A percentile compares a stretch with the other conserved stretches of the same genome.
Evolutionary conservation across 148 eudicot species (phyloP).

Genomic region (Dysphania ambrosioides): DNA sequence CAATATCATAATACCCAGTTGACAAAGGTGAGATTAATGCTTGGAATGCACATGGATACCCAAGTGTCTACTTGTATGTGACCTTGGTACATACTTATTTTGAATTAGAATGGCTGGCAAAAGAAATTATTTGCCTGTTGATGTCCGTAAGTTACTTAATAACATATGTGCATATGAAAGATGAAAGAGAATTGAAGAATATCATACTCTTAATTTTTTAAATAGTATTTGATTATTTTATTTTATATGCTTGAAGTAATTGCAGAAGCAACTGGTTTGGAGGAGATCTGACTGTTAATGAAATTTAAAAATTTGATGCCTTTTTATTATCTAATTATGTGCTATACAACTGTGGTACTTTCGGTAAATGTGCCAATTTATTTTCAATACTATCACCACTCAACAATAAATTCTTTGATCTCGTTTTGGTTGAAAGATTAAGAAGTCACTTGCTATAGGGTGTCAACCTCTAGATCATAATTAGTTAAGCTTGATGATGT

Average conservation of each 20-base stretch:
- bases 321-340: background rate
- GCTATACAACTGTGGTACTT: background rate
- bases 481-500: background rate
- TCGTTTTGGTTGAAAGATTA: background rate
- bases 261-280: background rate
- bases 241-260: background rate
- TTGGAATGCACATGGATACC: background rate
- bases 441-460: background rate
- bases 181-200: background rate
- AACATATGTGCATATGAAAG: background rate
- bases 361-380: background rate
- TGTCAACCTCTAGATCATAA: background rate
- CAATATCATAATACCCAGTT: constrained; percentile 59
- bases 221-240: background rate
- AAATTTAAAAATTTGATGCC: background rate
- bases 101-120: background rate
- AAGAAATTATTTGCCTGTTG: background rate
- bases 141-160: background rate
- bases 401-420: background rate
- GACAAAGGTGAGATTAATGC: constrained; percentile 50
- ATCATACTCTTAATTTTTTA: background rate
- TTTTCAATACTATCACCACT: background rate
- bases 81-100: background rate
- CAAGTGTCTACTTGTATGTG: background rate
- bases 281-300: background rate